Evolutionary conservation across 225 moss, liverwort and hornwort genomes (phyloP).

Genomic region (Neckera pumila): DNA sequence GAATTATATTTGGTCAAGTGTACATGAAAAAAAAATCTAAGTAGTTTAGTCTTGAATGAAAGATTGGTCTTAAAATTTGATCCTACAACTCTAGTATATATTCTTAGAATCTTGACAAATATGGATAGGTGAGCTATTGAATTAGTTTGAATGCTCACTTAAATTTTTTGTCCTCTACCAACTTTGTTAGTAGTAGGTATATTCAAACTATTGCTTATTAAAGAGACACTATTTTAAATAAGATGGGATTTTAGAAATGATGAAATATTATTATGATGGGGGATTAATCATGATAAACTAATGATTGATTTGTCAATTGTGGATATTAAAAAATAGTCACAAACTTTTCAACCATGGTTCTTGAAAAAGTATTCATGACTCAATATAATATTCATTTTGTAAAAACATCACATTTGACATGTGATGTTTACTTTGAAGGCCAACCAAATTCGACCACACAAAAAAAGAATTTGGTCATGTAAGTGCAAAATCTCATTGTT

Average conservation of each 20-base stretch:
- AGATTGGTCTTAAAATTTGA: not conserved
- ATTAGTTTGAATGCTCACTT: no score
- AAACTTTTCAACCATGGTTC: rapidly evolving
- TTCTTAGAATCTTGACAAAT: rapidly evolving
- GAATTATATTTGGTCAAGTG: no score
- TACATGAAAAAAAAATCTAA: no score
- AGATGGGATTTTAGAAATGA: no score
- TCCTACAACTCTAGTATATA: rapidly evolving
- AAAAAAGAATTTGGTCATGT: not conserved
- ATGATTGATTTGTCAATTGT: no score
- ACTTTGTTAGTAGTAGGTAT: no score
- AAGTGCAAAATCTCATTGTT: no score
- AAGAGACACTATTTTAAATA: rapidly evolving
- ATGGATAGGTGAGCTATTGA: not conserved
- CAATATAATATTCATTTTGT: rapidly evolving
- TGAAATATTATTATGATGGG: no score
- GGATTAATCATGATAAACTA: not conserved
- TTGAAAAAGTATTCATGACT: rapidly evolving
- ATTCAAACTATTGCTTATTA: not conserved
- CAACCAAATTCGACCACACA: rapidly evolving
- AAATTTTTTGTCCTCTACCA: not conserved
- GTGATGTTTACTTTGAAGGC: not conserved
- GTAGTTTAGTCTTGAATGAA: not conserved
- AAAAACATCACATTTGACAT: not conserved
- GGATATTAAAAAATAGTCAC: rapidly evolving